Evolutionary conservation across 2,329 filamentous ascomycete species (phyloP).

Genomic region (Aspergillus clavatus): DNA sequence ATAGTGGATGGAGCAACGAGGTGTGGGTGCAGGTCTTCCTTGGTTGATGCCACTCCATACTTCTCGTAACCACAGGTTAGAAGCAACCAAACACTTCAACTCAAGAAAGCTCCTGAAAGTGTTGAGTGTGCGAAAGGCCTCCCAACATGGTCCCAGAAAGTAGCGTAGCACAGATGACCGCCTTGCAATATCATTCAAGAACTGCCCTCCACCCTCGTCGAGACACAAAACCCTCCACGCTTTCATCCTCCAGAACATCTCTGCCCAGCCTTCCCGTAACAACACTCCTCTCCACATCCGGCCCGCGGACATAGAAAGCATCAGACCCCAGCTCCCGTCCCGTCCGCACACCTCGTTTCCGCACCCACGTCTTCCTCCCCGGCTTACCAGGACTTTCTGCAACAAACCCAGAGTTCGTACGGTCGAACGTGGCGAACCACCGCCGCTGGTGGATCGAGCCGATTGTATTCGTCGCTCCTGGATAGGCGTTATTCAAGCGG

Average conservation of each 20-base stretch:
- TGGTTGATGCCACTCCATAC: conserved; percentile 13
- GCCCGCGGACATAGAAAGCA: conserved; percentile 58
- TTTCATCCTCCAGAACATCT: conserved; percentile 60
- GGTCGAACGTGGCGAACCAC: conserved; percentile 63
- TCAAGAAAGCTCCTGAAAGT: no score
- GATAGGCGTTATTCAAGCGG: conserved; percentile 60
- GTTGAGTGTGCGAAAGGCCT: no score
- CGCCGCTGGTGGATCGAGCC: conserved; percentile 62
- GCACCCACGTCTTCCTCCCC: conserved; percentile 25
- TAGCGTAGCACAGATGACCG: neutral
- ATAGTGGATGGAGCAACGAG: conserved; percentile 75
- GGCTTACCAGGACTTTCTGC: conserved; percentile 2
- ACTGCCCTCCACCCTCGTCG: conserved; percentile 56
- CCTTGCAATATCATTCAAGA: conserved; percentile 10
- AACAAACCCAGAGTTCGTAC: conserved; percentile 54
- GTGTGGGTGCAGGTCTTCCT: conserved; percentile 62
- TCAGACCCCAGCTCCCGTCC: conserved; percentile 40
- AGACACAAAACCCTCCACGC: conserved; percentile 52
- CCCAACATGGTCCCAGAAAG: neutral
- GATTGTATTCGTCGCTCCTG: conserved; percentile 61
- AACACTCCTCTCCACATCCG: conserved; percentile 60
- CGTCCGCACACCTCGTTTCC: conserved; percentile 16
- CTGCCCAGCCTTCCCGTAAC: conserved; percentile 57
- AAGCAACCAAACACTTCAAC: neutral
- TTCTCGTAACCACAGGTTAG: neutral